Evolutionary conservation across 2,329 filamentous ascomycete species (phyloP).

Genomic region (Ophiostoma australiae): DNA sequence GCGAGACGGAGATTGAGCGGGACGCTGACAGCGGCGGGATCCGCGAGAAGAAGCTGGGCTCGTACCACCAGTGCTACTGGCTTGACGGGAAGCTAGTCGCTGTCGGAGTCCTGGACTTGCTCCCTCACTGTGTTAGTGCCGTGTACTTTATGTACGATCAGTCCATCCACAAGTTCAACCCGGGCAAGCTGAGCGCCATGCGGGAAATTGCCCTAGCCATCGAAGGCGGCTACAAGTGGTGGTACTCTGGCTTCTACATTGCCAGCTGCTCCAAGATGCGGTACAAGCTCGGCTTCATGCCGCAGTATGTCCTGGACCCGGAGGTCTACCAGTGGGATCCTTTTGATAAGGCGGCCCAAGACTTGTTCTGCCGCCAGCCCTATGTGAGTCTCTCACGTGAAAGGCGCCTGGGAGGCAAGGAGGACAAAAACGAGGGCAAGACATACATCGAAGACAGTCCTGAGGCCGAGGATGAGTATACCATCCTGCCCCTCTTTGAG

Average conservation of each 20-base stretch:
- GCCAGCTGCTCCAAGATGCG: conserved; percentile 76
- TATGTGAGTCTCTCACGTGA: conserved; percentile 49
- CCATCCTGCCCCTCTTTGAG: conserved; percentile 46
- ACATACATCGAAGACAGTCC: conserved; percentile 17
- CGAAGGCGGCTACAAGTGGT: conserved; percentile 67
- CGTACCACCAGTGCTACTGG: conserved; percentile 77
- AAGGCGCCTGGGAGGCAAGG: conserved; percentile 28
- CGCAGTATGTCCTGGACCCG: conserved; percentile 69
- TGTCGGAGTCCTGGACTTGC: conserved; percentile 69
- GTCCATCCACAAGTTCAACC: conserved; percentile 62
- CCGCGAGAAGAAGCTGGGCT: conserved; percentile 56
- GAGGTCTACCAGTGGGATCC: conserved; percentile 58
- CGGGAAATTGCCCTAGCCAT: conserved; percentile 65
- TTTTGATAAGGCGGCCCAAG: conserved; percentile 49
- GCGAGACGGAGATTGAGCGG: conserved; percentile 39
- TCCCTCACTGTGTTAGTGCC: conserved; percentile 71
- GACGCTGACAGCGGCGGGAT: conserved; percentile 38
- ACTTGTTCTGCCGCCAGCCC: conserved; percentile 48
- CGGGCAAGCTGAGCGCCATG: conserved; percentile 71
- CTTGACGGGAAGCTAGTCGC: conserved; percentile 71
- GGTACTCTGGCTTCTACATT: conserved; percentile 79
- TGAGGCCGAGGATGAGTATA: conserved; percentile 23
- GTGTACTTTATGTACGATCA: conserved; percentile 81
- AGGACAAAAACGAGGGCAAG: background rate
- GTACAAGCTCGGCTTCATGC: conserved; percentile 76